Conservation (phyloP, 1,284 basidiomycete genomes). For the Binderoboletus segoi region DNA sequence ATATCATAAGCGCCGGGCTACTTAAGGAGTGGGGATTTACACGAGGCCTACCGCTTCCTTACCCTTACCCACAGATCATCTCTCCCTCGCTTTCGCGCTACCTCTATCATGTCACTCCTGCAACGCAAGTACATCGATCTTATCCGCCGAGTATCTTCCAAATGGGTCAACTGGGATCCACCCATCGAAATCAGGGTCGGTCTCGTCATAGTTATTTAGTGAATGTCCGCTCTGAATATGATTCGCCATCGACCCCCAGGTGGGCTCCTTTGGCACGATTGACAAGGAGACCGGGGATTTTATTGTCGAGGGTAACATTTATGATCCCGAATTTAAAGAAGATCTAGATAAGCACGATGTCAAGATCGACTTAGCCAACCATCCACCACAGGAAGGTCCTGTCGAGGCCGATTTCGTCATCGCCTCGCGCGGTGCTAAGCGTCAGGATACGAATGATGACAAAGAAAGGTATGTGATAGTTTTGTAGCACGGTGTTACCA, state of each 20-base stretch:
- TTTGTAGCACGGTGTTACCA: not conserved
- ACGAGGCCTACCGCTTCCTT: too few species aligned
- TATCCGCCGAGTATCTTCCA: constrained; percentile 22
- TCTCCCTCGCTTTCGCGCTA: too few species aligned
- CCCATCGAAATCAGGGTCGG: constrained; percentile 18
- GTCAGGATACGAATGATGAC: not conserved
- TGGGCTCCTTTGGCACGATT: constrained; percentile 29
- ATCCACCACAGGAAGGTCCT: constrained; percentile 15
- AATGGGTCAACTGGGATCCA: constrained; percentile 35
- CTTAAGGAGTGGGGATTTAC: too few species aligned
- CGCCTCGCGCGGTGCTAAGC: constrained; percentile 14
- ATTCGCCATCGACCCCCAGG: constrained; percentile 9
- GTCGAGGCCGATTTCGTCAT: constrained; percentile 28
- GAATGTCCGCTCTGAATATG: not conserved
- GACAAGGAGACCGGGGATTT: constrained; percentile 26
- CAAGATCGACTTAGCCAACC: constrained; percentile 20
- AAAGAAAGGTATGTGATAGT: constrained; percentile 8
- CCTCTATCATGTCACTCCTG: not conserved
- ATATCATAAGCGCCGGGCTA: too few species aligned
- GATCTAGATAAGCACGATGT: constrained; percentile 18
- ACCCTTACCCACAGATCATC: too few species aligned
- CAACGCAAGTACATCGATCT: constrained; percentile 34
- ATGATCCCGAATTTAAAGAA: constrained; percentile 25
- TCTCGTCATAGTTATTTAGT: not conserved
- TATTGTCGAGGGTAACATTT: constrained; percentile 29